Evolutionary conservation across 2,329 filamentous ascomycete species (phyloP), one percentile per base, ranked within the genome.

Genomic region (Fusarium multiceps): DNA sequence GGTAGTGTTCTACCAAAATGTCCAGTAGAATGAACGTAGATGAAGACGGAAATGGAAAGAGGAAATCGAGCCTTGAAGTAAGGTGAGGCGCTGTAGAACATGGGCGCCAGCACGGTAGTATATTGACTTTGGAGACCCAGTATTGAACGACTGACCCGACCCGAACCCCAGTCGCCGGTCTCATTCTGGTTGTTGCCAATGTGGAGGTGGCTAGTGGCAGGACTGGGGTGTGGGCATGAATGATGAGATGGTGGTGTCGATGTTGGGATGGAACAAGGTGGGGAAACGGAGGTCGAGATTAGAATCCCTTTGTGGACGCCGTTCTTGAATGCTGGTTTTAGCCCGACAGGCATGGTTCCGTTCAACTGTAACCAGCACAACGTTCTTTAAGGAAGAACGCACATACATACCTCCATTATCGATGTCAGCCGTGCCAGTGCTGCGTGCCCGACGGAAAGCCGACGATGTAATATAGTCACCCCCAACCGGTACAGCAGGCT

Each of bases 151-250:
- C 74, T 73, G 74, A 73, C 74, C 74, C 66, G 63, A 74, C 71
- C 69, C 59, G 45, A 64, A 74, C 73, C 74, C 74, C 67, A 65
- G 74, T 74, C 72, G 60, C 63, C 69, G 58, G 69, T 75, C 72
- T 74, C 73, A 67, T 72, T 75, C 69, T 72, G 66, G 71, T 74
- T 59, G 74, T 75, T 69, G 63, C 71, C 73, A 73, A 72, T 75
- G 74, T 75, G 74, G 74, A 75, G 74, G 74, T 75, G 74, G 74
- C 74, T 75, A 75, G 74, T 75, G 74, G 74, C 66, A 73, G 71
- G 72, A 72, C 74, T 60, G 61, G 74, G 74, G 74, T 71, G 54
- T 55, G 61, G 60, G 66, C 72, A 74, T 74, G 70, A 74, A 71
- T 69, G 72, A 74, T 72, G 72, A 66, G 63, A 73, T 72, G 72